Conservation (phyloP, 1,139 yeast species). For the Cylindricascospora bacillispora region DNA sequence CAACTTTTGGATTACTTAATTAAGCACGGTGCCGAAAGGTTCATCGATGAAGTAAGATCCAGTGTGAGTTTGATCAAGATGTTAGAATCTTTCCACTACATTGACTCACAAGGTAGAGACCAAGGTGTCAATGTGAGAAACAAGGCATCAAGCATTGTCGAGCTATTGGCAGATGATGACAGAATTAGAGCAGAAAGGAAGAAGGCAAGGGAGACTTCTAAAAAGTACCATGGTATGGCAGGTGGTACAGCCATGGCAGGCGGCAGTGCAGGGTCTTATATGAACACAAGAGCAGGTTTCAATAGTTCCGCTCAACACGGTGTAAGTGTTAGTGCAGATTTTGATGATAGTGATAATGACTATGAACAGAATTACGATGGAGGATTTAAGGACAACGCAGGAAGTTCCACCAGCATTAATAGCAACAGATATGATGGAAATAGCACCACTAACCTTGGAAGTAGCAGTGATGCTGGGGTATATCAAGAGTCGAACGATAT, state of each 20-base stretch:
- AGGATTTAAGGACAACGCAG: slow-evolving; percentile 5
- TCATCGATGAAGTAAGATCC: slow-evolving; percentile 87
- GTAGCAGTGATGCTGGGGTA: too few relatives aligned
- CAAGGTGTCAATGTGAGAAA: slow-evolving; percentile 94
- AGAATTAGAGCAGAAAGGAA: slow-evolving; percentile 75
- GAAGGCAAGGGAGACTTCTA: slow-evolving; percentile 71
- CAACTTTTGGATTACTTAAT: slow-evolving; percentile 84
- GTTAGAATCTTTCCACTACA: slow-evolving; percentile 88
- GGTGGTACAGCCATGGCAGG: slow-evolving; percentile 34
- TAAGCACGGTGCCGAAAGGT: slow-evolving; percentile 87
- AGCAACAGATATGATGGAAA: too few relatives aligned
- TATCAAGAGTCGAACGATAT: slow-evolving; percentile 30
- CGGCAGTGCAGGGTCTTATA: slow-evolving; percentile 6
- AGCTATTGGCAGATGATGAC: slow-evolving; percentile 63
- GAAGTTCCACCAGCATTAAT: slow-evolving; percentile 21
- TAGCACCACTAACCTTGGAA: too few relatives aligned
- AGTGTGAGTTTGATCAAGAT: slow-evolving; percentile 72
- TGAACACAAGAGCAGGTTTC: slow-evolving; percentile 23
- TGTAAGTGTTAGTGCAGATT: slow-evolving; percentile 31
- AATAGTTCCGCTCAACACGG: slow-evolving; percentile 17
- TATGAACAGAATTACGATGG: slow-evolving; percentile 29
- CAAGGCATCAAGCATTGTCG: slow-evolving; percentile 65
- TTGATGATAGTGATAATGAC: slow-evolving; percentile 38
- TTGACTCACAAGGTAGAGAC: slow-evolving; percentile 87
- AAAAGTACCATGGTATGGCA: slow-evolving; percentile 67